Percentiles rank a stretch among this genome's conserved stretches.
These are phyloP conservation scores for Acanthamoeba culbertsoni DNA, from an alignment of 208 protist genomes.

Conservation along the genomic window DNA sequence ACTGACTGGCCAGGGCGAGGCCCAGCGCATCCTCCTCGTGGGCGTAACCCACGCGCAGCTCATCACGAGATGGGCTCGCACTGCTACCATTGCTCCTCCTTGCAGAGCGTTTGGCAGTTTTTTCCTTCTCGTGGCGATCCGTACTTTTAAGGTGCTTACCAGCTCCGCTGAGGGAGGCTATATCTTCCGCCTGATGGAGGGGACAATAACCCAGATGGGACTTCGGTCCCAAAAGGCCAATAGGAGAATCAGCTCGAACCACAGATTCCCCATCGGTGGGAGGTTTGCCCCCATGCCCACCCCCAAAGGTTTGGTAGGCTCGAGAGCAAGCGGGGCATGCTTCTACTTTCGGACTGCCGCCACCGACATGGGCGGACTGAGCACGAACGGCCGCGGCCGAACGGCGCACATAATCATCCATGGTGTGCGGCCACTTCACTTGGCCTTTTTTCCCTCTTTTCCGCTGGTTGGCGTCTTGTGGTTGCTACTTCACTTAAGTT, in stretches of 20 bases:
- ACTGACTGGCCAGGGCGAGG: not conserved
- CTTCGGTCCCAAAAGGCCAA: not conserved
- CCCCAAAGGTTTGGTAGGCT: not conserved
- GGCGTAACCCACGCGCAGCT: not conserved
- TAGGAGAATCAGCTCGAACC: not conserved
- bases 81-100: not conserved
- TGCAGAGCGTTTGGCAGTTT: not conserved
- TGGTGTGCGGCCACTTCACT: no score
- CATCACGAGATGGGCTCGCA: not conserved
- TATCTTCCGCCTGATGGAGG: not conserved
- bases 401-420: not conserved
- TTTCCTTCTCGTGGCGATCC: not conserved
- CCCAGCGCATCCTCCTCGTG: not conserved
- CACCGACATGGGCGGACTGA: not conserved
- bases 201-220: not conserved
- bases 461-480: no score
- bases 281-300: not conserved
- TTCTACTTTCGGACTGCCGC: not conserved
- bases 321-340: not conserved
- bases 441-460: no score
- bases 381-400: not conserved
- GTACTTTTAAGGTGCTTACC: not conserved
- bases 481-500: no score
- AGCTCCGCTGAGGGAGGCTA: not conserved
- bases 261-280: not conserved